phyloP scores from a whole-genome alignment of 1,139 yeast species.

The Blastobotrys indianensis region DNA sequence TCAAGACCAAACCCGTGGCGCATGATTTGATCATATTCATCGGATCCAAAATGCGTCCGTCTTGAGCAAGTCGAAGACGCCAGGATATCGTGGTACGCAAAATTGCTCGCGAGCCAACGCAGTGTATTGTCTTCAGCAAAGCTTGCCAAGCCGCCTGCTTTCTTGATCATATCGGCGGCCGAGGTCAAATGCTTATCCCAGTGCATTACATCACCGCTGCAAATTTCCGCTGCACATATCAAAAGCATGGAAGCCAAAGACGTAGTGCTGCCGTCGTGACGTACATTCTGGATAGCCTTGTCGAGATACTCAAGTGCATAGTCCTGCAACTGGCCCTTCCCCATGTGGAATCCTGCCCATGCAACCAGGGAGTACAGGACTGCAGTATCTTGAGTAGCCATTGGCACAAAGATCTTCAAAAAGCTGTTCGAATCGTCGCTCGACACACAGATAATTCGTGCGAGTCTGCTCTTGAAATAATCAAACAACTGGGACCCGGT shows the following conservation, averaged over 20 bases:
- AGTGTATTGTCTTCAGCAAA: conserved; percentile 52
- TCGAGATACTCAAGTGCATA: conserved; percentile 33
- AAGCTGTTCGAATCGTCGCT: conserved; percentile 63
- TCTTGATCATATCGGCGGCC: conserved; percentile 26
- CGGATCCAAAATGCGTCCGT: conserved; percentile 31
- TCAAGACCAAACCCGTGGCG: conserved; percentile 42
- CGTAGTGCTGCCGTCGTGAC: conserved; percentile 27
- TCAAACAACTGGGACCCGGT: conserved; percentile 51
- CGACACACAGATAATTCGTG: conserved; percentile 56
- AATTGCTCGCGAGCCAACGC: conserved; percentile 73
- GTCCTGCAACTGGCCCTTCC: conserved; percentile 38
- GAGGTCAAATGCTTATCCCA: conserved; percentile 27
- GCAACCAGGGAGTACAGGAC: conserved; percentile 66
- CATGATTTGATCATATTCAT: conserved; percentile 47
- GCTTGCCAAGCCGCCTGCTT: conserved; percentile 28
- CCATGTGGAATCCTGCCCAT: conserved; percentile 69
- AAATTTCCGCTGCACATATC: conserved; percentile 36
- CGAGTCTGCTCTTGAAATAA: conserved; percentile 58
- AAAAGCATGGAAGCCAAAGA: conserved; percentile 62
- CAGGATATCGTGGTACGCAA: conserved; percentile 74
- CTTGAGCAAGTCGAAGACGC: conserved; percentile 46
- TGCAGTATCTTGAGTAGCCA: conserved; percentile 65
- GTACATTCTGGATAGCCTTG: conserved; percentile 27
- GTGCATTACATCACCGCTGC: conserved; percentile 27
- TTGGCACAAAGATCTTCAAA: conserved; percentile 66